Base-by-base conservation (phyloP, 1,139 yeast species). In the Scheffersomyces insectosa region DNA sequence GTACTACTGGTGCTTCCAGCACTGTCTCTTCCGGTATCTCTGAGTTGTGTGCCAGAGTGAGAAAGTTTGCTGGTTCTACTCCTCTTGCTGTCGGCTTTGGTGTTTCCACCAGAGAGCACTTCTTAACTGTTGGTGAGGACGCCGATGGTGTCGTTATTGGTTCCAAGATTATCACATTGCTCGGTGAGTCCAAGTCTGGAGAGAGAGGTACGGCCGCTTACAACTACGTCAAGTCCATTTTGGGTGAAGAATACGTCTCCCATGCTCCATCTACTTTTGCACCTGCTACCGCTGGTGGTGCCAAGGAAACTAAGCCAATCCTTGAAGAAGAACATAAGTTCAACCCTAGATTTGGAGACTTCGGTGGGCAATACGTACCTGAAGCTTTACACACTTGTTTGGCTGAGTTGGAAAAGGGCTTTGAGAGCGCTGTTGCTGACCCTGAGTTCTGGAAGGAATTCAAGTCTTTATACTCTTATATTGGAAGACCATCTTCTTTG, bases 331-430 rank as follows among this genome's bases (percentile, higher is more conserved):
- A 46, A 15, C 78, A 72, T 60, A 77, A 81, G 48, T 85, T 77
- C 59, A 80, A 83, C 52, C 82, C 90, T 37, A 78, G 86, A 52
- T 93, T 91, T 57, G 99, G 99, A 58, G 91, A 84, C 42, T 95
- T 89, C 61, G 99, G 99, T 64, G 99, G 99, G 46, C 99, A 93
- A 70, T 93, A 88, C 62, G 98, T 95, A 30, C 99, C 99, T 37
- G 99, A 93, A 71, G 91, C 96, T 20, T 74, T 93, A 59, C 95
- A 91, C 66, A 80, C 96, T 37, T 93, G 98, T 73, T 77, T 93
- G 53, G 80, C 83, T 48, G 96, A 95, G 68, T 79, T 95, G 47
- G 98, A 93, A 70, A 74, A 65, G 45, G 97, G 90, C 6, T 95
- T 91, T 63, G 91, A 87, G 62, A 79, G 75, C 37, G 97, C 97